These are phyloP conservation scores for Zygnema cylindricum DNA, from an alignment of 139 green algal species.

Conservation along the genomic window DNA sequence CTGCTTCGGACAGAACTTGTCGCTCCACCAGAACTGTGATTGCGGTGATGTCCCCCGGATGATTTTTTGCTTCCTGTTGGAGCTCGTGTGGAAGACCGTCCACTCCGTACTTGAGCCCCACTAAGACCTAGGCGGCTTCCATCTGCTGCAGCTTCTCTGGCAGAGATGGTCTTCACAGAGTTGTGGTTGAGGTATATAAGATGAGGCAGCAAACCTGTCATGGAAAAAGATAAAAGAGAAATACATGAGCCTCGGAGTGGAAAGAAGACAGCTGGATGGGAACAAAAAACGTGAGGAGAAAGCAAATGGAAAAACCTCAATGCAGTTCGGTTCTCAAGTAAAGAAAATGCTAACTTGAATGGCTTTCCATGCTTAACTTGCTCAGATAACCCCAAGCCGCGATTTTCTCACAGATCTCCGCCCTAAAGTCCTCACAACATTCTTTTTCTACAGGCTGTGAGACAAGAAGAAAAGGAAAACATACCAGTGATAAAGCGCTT, in stretches of 20 bases:
- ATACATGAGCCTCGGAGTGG: not conserved
- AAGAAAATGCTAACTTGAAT: constrained; percentile 20
- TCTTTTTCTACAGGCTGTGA: no score
- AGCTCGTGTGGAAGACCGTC: not conserved
- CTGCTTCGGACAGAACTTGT: not conserved
- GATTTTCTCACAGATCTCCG: not conserved
- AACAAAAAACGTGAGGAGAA: not conserved
- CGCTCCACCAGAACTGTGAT: not conserved
- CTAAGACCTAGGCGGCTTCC: not conserved
- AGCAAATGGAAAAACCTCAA: not conserved
- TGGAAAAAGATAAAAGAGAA: not conserved
- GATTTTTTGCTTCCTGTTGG: not conserved
- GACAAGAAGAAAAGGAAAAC: no score
- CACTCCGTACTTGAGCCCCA: not conserved
- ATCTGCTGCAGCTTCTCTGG: constrained; percentile 1
- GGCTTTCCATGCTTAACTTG: not conserved
- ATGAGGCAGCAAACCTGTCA: constrained; percentile 35
- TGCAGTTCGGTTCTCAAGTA: not conserved
- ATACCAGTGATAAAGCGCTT: constrained; percentile 42
- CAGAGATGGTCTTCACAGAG: constrained; percentile 16
- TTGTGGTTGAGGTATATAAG: constrained; percentile 54
- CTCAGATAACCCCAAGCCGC: not conserved
- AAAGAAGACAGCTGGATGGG: not conserved
- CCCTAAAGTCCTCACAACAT: not conserved
- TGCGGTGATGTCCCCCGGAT: not conserved